Conservation (phyloP, 768 basidiomycete species). For the Xerocomus brunneocitrinus region DNA sequence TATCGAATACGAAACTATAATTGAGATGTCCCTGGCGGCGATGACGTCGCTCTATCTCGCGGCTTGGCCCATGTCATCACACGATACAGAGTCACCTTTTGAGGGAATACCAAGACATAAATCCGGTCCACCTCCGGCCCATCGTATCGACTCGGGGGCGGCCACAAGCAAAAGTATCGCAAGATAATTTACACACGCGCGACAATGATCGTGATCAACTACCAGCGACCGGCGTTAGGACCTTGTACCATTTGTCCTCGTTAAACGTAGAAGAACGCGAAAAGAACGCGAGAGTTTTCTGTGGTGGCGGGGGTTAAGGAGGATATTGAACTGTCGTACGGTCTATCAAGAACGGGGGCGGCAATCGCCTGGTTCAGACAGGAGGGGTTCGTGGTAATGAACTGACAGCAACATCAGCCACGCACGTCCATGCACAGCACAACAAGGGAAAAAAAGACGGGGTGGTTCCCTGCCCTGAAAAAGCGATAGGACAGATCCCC, state of each 20-base stretch:
- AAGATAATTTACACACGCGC: background rate
- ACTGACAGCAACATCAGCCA: background rate
- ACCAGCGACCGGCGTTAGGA: background rate
- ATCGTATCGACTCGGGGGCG: background rate
- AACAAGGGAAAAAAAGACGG: background rate
- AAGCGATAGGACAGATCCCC: background rate
- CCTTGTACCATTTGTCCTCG: no score
- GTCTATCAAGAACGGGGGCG: background rate
- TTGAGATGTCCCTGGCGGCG: background rate
- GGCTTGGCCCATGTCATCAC: background rate
- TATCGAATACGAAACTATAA: background rate
- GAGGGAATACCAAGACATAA: background rate
- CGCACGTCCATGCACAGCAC: background rate
- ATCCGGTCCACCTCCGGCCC: no score
- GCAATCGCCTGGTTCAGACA: background rate
- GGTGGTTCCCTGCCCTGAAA: background rate
- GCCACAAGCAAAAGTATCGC: background rate
- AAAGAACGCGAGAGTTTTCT: no score
- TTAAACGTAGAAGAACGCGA: no score
- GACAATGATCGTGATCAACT: background rate
- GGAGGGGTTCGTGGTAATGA: background rate
- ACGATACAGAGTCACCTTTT: background rate
- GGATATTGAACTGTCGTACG: background rate
- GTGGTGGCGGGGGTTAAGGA: background rate
- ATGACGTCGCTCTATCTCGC: background rate